phyloP scores from a whole-genome alignment of 495 filamentous ascomycete species.

The Aspergillus biplanus region DNA sequence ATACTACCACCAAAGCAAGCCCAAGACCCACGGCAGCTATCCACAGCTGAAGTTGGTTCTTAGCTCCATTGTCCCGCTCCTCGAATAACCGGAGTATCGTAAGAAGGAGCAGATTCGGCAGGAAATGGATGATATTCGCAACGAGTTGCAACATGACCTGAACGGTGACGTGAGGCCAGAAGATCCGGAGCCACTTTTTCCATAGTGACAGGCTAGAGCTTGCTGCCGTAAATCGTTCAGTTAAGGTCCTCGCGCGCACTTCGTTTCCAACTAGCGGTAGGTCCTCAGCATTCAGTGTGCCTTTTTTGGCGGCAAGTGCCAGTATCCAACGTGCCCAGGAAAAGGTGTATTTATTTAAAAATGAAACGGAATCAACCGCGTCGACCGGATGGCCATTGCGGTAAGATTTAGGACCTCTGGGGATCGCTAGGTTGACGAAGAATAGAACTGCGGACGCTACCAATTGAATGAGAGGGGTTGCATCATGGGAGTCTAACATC shows the following conservation, averaged over 20 bases:
- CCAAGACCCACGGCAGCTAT: constrained; percentile 16
- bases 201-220: constrained; percentile 6
- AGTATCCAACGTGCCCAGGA: constrained; percentile 58
- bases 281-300: constrained; percentile 58
- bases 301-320: constrained; percentile 52
- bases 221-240: constrained; percentile 6
- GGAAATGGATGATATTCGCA: constrained; percentile 5
- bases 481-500: not conserved
- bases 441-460: constrained; percentile 11
- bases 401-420: constrained; percentile 63
- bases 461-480: constrained; percentile 9
- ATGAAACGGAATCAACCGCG: constrained; percentile 57
- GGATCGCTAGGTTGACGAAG: constrained; percentile 37
- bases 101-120: constrained; percentile 18
- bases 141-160: constrained; percentile 18
- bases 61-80: constrained; percentile 17
- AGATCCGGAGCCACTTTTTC: constrained; percentile 18
- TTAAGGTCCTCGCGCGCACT: constrained; percentile 16
- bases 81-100: constrained; percentile 21
- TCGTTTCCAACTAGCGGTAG: constrained; percentile 38
- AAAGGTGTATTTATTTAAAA: constrained; percentile 61
- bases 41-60: constrained; percentile 20
- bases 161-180: constrained; percentile 11
- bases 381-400: constrained; percentile 57
- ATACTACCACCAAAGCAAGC: constrained; percentile 11